Conservation (phyloP, 305 asterid genomes). For the Ilex paraguariensis region DNA sequence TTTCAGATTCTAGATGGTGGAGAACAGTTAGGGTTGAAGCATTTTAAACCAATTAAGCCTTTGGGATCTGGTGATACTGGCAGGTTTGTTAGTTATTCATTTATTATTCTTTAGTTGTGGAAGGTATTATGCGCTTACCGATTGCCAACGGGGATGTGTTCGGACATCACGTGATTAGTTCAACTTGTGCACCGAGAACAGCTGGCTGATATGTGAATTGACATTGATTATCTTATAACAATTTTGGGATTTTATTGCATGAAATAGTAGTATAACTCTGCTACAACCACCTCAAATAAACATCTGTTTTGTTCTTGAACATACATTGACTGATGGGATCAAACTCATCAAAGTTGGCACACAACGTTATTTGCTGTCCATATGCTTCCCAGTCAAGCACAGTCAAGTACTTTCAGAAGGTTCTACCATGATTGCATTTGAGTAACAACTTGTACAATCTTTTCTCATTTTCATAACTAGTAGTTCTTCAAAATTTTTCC, state of each 20-base stretch:
- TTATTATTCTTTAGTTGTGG: too few relatives aligned
- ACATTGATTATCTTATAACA: too few relatives aligned
- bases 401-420: too few relatives aligned
- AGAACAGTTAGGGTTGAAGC: conserved; percentile 79
- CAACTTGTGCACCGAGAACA: neutral
- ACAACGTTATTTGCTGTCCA: too few relatives aligned
- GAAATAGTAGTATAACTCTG: neutral
- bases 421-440: too few relatives aligned
- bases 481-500: too few relatives aligned
- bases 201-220: neutral
- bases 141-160: too few relatives aligned
- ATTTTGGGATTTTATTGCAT: neutral
- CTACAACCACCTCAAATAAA: neutral
- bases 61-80: conserved; percentile 98
- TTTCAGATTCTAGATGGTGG: conserved; percentile 64
- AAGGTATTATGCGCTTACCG: neutral
- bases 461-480: too few relatives aligned
- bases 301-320: neutral
- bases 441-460: too few relatives aligned
- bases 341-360: neutral
- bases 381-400: too few relatives aligned
- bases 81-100: conserved; percentile 34
- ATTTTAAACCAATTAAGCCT: conserved; percentile 91
- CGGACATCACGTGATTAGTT: neutral
- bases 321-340: neutral